A percentile compares a stretch with the other conserved stretches of the same genome.
Conservation (phyloP, 371 early-diverging fungal species). For the Apophysomyces ossiformis region DNA sequence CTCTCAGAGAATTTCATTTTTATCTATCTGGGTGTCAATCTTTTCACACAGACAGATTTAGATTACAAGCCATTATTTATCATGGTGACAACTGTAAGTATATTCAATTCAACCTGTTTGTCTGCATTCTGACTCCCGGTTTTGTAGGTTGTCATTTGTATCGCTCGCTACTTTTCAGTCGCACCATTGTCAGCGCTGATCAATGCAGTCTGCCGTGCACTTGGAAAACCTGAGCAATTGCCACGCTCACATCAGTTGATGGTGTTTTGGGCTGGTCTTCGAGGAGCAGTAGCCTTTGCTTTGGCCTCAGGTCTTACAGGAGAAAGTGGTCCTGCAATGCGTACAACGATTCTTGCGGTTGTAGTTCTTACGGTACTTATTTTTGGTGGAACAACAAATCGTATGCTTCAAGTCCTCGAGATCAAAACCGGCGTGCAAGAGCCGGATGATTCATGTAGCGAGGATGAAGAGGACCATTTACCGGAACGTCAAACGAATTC, state of each 20-base stretch:
- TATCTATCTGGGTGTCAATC: conserved; percentile 91
- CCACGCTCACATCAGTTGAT: conserved; percentile 90
- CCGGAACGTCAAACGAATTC: conserved; percentile 24
- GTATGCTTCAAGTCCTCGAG: conserved; percentile 75
- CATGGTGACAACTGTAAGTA: conserved; percentile 65
- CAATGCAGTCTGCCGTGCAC: conserved; percentile 67
- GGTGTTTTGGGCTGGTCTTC: conserved; percentile 94
- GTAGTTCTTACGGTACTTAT: conserved; percentile 88
- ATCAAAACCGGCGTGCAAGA: conserved; percentile 79
- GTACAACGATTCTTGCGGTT: conserved; percentile 88
- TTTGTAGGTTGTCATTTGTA: conserved; percentile 66
- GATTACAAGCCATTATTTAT: conserved; percentile 78
- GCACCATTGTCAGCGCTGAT: conserved; percentile 82
- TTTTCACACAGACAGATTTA: conserved; percentile 79
- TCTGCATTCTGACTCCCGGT: neutral
- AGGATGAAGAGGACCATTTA: conserved; percentile 54
- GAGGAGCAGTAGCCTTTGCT: conserved; percentile 96
- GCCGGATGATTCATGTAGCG: conserved; percentile 56
- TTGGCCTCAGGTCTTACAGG: conserved; percentile 84
- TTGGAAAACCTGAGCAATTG: conserved; percentile 57
- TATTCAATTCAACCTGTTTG: neutral
- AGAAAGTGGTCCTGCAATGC: conserved; percentile 68
- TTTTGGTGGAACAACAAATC: conserved; percentile 89
- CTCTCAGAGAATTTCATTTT: conserved; percentile 95
- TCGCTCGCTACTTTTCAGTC: conserved; percentile 84